phyloP scores from a whole-genome alignment of 306 rosid genomes.

The Citrullus colocynthis region DNA sequence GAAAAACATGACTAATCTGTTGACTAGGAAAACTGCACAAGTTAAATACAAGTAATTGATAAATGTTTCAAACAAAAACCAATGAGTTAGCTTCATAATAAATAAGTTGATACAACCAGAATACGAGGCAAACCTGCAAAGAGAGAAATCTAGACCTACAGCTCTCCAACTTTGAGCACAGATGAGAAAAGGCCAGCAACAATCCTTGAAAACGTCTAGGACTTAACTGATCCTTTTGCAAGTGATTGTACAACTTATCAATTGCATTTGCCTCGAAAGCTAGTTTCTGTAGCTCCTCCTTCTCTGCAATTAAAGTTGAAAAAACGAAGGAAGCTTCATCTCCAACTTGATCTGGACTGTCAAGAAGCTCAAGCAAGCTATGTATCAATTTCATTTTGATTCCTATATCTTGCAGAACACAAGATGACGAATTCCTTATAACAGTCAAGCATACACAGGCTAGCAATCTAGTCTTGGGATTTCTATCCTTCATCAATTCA shows the following conservation, averaged over 20 bases:
- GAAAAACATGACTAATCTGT: conserved; percentile 6
- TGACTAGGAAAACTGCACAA: background rate
- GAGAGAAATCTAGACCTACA: conserved; percentile 75
- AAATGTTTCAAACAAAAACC: conserved; percentile 1
- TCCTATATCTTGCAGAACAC: conserved; percentile 62
- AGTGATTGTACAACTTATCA: conserved; percentile 54
- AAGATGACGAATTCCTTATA: conserved; percentile 61
- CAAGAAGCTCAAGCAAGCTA: conserved; percentile 85
- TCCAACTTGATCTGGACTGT: conserved; percentile 83
- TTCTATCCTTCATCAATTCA: conserved; percentile 63
- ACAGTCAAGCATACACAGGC: conserved; percentile 75
- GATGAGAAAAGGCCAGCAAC: conserved; percentile 61
- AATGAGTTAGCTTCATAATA: background rate
- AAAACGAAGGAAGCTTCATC: conserved; percentile 79
- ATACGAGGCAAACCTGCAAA: conserved; percentile 52
- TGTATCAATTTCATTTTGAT: conserved; percentile 64
- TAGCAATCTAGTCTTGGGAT: conserved; percentile 66
- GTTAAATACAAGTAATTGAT: background rate
- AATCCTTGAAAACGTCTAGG: conserved; percentile 76
- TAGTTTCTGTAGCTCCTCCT: conserved; percentile 76
- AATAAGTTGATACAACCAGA: background rate
- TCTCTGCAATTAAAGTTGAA: conserved; percentile 55
- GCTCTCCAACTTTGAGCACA: conserved; percentile 91
- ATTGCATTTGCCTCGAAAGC: conserved; percentile 93
- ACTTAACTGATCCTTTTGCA: conserved; percentile 35